Evolutionary conservation across 495 filamentous ascomycete genomes (phyloP), one percentile per base, ranked within the genome.

Genomic region (Viridothelium virens): DNA sequence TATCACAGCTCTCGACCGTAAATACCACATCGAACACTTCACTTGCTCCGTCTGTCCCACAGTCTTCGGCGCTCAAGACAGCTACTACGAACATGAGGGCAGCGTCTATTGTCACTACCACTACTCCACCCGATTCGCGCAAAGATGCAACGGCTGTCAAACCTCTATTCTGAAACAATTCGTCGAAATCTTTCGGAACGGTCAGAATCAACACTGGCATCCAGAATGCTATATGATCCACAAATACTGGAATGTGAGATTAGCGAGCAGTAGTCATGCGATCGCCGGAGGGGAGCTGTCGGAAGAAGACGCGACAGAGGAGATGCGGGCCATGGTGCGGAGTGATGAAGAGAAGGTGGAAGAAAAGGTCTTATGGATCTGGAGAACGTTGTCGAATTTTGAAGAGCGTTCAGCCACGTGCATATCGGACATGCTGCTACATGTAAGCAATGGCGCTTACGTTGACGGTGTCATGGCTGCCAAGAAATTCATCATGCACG

Each of bases 181-280:
- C 72, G 95, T 99, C 36, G 94, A 99, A 76, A 97, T 99, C 67
- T 97, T 92, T 77, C 86, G 95, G 62, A 97, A 97, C 75, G 93
- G 94, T 0, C 87, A 95, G 74, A 96, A 97, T 73, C 95, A 99
- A 74, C 95, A 99, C 72, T 99, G 95, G 95, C 95, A 99, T 73
- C 95, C 95, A 2, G 95, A 99, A 75, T 99, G 95, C 77, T 99
- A 99, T 75, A 99, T 97, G 94, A 99, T 99, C 53, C 95, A 99
- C 77, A 99, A 99, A 74, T 99, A 97, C 78, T 99, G 95, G 95
- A 99, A 96, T 74, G 95, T 99, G 47, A 86, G 93, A 34, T 82
- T 99, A 59, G 86, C 87, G 36, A 82, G 82, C 11, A 75, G 80
- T 18, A 84, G 80, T 18, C 76, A 83, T 61, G 80, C 82, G 33